Evolutionary conservation across 352 stramenopile species (phyloP), one percentile per base, ranked within the genome.

Genomic region (Globisporangium nunn): DNA sequence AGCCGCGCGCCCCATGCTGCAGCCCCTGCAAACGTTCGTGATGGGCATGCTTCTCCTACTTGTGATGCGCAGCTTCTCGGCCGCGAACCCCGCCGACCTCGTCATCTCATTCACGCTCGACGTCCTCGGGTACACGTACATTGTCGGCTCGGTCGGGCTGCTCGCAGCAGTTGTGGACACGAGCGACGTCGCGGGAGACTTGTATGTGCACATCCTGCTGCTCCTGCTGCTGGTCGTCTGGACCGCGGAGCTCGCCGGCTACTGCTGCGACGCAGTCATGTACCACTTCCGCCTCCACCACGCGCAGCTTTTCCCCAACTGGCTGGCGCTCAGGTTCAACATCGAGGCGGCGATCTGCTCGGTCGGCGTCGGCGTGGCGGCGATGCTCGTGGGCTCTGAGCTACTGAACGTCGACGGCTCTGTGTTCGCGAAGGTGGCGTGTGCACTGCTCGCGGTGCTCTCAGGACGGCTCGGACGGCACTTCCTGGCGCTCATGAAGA

Each of bases 401-500:
- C 18, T 75, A 3, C 35, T 78, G 12, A 52, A 61, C 49, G 64
- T 78, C 2, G 64, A 68, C 1, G 57, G 57, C 7, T 52, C 43
- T 2, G 11, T 12, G n/a, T 23, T 11, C 11, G 57, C 57, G 5
- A 56, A 63, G 40, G 50, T 63, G n/a, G 12, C 28, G 2, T 53
- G 49, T 12, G 50, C 57, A 8, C 17, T 62, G 15, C 11, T 61
- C 46, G 55, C 46, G 4, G 51, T 96, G 17, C 71, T 98, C 23
- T 67, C 97, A 28, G 91, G 88, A 8, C 76, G 97, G 6, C 82
- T 98, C 49, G 92, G 92, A 2, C 87, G 96, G 51, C 64, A 98
- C n/a, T 91, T 96, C 23, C 74, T 92, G 12, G 93, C 80, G 12
- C 93, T 98, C 64, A 61, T 98, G 10, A 98, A 98, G 71, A 79